A percentile compares a stretch with the other conserved stretches of the same genome.
Evolutionary conservation across 2,329 filamentous ascomycete genomes (phyloP).

Genomic region (Cladosporium sphaerospermum): DNA sequence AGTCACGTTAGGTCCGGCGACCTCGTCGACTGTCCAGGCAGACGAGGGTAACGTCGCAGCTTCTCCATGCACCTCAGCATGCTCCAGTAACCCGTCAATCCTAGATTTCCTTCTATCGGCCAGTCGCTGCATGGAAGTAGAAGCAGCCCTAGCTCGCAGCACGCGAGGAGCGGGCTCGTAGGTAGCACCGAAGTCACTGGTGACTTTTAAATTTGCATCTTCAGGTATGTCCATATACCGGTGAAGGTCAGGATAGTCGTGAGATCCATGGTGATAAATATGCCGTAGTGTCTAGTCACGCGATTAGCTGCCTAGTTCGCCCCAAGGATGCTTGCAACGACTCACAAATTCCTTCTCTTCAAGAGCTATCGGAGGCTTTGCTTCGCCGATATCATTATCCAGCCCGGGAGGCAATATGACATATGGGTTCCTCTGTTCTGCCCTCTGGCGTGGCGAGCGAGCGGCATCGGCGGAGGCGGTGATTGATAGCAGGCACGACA

Average conservation of each 20-base stretch:
- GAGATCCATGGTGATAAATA: constrained; percentile 85
- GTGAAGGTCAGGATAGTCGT: constrained; percentile 71
- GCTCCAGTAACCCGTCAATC: constrained; percentile 71
- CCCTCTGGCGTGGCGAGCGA: constrained; percentile 16
- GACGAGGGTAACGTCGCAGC: constrained; percentile 62
- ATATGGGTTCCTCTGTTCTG: constrained; percentile 18
- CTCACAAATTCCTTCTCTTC: constrained; percentile 27
- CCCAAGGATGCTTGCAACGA: not conserved
- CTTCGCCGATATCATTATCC: constrained; percentile 9
- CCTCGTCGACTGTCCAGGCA: constrained; percentile 76
- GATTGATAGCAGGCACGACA: constrained; percentile 18
- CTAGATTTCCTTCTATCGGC: constrained; percentile 68
- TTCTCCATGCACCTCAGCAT: constrained; percentile 62
- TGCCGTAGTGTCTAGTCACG: constrained; percentile 62
- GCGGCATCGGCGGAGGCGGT: constrained; percentile 17
- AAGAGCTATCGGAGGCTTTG: constrained; percentile 14
- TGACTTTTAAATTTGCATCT: constrained; percentile 39
- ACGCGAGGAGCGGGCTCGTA: constrained; percentile 36
- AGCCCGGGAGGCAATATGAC: constrained; percentile 20
- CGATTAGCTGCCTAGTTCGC: not conserved
- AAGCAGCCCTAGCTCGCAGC: constrained; percentile 36
- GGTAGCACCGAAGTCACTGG: constrained; percentile 23
- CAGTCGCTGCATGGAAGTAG: constrained; percentile 69
- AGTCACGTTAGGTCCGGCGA: constrained; percentile 72
- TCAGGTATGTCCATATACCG: constrained; percentile 65